Percentiles rank a stretch among this genome's conserved stretches.
These are phyloP conservation scores for Penstemon davidsonii DNA, from an alignment of 257 asterid species.

Conservation along the genomic window DNA sequence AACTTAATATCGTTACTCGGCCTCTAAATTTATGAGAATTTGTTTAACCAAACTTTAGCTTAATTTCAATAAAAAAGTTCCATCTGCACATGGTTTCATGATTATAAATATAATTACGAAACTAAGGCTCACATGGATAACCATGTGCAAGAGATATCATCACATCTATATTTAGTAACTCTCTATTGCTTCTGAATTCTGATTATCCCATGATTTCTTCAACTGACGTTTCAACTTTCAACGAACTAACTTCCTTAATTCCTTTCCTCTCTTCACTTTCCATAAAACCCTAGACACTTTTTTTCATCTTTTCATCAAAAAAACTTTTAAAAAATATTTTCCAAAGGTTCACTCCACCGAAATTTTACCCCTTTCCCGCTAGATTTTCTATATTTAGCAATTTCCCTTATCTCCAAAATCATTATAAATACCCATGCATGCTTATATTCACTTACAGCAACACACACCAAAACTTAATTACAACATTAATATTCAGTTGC, in stretches of 20 bases:
- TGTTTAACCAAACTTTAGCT: background rate
- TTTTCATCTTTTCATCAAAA: background rate
- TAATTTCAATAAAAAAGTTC: background rate
- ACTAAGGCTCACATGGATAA: constrained; percentile 25
- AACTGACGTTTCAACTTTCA: background rate
- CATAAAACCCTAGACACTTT: background rate
- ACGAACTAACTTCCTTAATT: background rate
- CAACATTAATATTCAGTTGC: background rate
- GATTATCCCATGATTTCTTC: background rate
- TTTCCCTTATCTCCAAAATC: constrained; percentile 15
- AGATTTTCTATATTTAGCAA: constrained; percentile 38
- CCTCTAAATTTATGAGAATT: no score
- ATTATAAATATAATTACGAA: background rate
- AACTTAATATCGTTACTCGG: no score
- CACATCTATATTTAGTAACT: constrained; percentile 19
- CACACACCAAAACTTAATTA: background rate
- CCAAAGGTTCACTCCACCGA: constrained; percentile 40
- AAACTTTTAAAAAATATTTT: background rate
- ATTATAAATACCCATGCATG: constrained; percentile 45
- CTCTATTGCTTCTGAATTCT: background rate
- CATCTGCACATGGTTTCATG: background rate
- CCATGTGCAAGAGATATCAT: constrained; percentile 11
- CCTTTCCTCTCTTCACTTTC: background rate
- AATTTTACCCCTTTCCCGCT: constrained; percentile 30
- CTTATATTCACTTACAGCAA: constrained; percentile 5